A percentile compares a stretch with the other conserved stretches of the same genome.
phyloP scores from a whole-genome alignment of 352 stramenopile species.

The Phytophthora crassamura region DNA sequence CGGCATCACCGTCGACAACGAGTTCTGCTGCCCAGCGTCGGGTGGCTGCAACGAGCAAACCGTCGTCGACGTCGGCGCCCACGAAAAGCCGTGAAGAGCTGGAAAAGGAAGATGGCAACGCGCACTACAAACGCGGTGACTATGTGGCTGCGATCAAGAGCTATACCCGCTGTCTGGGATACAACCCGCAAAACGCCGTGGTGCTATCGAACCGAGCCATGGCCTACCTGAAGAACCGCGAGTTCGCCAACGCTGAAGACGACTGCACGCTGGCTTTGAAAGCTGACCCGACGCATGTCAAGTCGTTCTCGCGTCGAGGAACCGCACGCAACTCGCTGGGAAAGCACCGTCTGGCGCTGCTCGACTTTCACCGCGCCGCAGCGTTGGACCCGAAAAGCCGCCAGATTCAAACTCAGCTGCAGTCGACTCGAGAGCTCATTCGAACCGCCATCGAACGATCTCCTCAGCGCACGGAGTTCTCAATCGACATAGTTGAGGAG shows the following conservation, averaged over 20 bases:
- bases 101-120: slow-evolving; percentile 93
- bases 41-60: slow-evolving; percentile 12
- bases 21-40: slow-evolving; percentile 1
- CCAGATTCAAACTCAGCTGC: slow-evolving; percentile 65
- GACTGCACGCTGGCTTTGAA: slow-evolving; percentile 90
- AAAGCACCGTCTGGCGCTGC: slow-evolving; percentile 85
- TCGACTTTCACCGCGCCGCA: slow-evolving; percentile 78
- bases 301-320: slow-evolving; percentile 84
- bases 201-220: slow-evolving; percentile 93
- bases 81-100: slow-evolving; percentile 58
- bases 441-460: slow-evolving; percentile 71
- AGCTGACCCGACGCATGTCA: slow-evolving; percentile 82
- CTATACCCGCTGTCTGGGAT: slow-evolving; percentile 90
- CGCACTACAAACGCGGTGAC: slow-evolving; percentile 88
- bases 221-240: slow-evolving; percentile 87
- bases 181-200: slow-evolving; percentile 70
- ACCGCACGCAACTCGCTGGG: slow-evolving; percentile 87
- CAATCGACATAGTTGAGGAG: slow-evolving; percentile 51
- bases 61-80: background rate
- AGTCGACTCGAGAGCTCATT: slow-evolving; percentile 72
- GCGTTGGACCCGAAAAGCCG: slow-evolving; percentile 78
- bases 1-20: background rate
- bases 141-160: slow-evolving; percentile 88
- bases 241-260: slow-evolving; percentile 88
- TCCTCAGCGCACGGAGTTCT: slow-evolving; percentile 55